Conservation (phyloP, 2,329 filamentous ascomycete genomes). For the Stachybotrys elegans region DNA sequence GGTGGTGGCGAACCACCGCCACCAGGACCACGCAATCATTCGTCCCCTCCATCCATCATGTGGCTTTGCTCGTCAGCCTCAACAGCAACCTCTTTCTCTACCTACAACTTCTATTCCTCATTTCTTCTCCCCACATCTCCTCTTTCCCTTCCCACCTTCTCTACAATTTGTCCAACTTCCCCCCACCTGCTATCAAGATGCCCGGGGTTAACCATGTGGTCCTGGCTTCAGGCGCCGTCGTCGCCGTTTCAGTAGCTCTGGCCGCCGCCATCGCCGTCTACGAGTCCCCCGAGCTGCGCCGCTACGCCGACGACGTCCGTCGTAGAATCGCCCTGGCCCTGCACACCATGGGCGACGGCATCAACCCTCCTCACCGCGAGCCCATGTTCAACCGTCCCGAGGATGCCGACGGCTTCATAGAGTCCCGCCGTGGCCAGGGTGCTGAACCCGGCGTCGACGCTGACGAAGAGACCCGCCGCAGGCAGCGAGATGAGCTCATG, state of each 20-base stretch:
- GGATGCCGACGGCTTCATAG: conserved; percentile 59
- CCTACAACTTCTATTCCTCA: not conserved
- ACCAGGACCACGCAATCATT: conserved; percentile 3
- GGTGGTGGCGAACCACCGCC: not conserved
- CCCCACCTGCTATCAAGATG: conserved; percentile 30
- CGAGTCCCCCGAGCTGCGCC: conserved; percentile 59
- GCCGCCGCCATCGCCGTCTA: conserved; percentile 57
- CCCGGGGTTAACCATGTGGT: conserved; percentile 51
- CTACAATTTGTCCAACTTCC: not conserved
- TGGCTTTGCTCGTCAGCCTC: conserved; percentile 1
- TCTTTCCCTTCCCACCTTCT: not conserved
- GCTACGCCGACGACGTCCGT: conserved; percentile 56
- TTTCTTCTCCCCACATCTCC: not conserved
- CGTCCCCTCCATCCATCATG: not conserved
- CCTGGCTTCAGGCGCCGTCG: conserved; percentile 51
- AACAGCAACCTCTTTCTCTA: not conserved
- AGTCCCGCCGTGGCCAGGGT: conserved; percentile 39
- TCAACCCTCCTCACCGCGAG: conserved; percentile 42
- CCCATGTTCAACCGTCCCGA: conserved; percentile 62
- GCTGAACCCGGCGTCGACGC: conserved; percentile 50
- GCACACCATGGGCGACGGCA: conserved; percentile 53
- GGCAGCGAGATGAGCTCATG: conserved; percentile 59
- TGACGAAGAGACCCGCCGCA: conserved; percentile 55
- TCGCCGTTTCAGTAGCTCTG: conserved; percentile 52
- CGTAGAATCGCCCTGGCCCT: conserved; percentile 56